Evolutionary conservation across 1,284 basidiomycete genomes (phyloP).

Genomic region (Cryptococcus sp.): DNA sequence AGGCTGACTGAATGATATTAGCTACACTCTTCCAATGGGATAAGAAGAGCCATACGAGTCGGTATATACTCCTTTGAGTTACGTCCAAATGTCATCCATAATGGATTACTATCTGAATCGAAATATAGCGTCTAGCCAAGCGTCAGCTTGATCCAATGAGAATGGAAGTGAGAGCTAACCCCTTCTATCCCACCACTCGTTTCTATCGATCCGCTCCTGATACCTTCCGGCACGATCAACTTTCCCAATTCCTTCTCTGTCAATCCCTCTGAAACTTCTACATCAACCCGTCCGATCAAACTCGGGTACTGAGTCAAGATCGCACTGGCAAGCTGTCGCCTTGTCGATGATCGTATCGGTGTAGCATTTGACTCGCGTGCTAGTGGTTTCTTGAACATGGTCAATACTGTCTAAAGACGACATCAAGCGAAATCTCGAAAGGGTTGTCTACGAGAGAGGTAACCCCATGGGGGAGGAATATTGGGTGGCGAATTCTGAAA

Average conservation of each 20-base stretch:
- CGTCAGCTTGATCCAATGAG: slow-evolving; percentile 1
- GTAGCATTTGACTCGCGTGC: slow-evolving; percentile 45
- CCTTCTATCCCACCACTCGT: slow-evolving; percentile 42
- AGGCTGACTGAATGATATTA: slow-evolving; percentile 39
- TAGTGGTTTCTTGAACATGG: slow-evolving; percentile 47
- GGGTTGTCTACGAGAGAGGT: too few relatives aligned
- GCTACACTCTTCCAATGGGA: slow-evolving; percentile 48
- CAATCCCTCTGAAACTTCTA: slow-evolving; percentile 6
- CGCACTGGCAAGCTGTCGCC: slow-evolving; percentile 34
- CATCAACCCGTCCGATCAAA: slow-evolving; percentile 8
- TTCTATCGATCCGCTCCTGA: slow-evolving; percentile 33
- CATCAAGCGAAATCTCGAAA: too few relatives aligned
- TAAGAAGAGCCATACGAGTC: slow-evolving; percentile 56
- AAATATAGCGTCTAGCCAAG: slow-evolving; percentile 55
- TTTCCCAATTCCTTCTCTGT: slow-evolving; percentile 36
- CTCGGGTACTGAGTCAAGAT: slow-evolving; percentile 35
- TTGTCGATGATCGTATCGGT: slow-evolving; percentile 42
- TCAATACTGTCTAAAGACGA: too few relatives aligned
- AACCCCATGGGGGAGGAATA: too few relatives aligned
- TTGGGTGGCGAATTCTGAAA: too few relatives aligned
- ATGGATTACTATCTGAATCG: slow-evolving; percentile 65
- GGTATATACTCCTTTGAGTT: slow-evolving; percentile 59
- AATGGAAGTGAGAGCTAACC: slow-evolving; percentile 18
- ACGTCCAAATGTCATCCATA: slow-evolving; percentile 71
- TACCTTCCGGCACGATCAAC: slow-evolving; percentile 40